phyloP scores from a whole-genome alignment of 1,284 basidiomycete genomes.

The Rhodotorula sp. region DNA sequence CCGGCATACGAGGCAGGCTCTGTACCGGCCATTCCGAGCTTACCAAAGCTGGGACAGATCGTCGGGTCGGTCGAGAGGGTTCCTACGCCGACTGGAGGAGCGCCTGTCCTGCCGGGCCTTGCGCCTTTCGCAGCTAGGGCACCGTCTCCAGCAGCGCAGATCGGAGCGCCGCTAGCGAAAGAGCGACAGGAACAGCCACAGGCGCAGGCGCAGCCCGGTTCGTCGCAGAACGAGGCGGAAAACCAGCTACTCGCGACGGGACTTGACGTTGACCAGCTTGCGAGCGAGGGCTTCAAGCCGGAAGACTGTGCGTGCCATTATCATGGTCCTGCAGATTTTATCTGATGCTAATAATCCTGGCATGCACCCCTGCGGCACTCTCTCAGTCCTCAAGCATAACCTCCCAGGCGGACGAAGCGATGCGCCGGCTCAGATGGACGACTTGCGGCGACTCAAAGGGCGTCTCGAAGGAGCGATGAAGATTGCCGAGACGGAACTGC shows the following conservation, averaged over 20 bases:
- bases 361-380: background rate
- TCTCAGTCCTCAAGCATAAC: conserved; percentile 33
- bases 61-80: background rate
- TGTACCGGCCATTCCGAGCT: background rate
- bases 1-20: background rate
- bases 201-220: background rate
- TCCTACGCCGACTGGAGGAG: background rate
- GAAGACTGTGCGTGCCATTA: conserved; percentile 34
- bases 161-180: background rate
- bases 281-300: conserved; percentile 37
- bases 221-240: conserved; percentile 13
- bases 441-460: conserved; percentile 21
- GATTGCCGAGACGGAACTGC: conserved; percentile 36
- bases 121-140: background rate
- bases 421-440: conserved; percentile 27
- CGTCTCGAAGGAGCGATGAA: conserved; percentile 34
- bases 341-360: background rate
- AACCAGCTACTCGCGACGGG: conserved; percentile 23
- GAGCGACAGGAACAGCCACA: background rate
- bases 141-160: background rate
- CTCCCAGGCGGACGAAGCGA: conserved; percentile 14
- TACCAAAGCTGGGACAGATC: conserved; percentile 15
- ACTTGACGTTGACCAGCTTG: conserved; percentile 35
- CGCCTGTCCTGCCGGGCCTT: background rate
- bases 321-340: background rate